Evolutionary conservation across 1,139 yeast species (phyloP).

Genomic region (Arxiozyma slooffiae): DNA sequence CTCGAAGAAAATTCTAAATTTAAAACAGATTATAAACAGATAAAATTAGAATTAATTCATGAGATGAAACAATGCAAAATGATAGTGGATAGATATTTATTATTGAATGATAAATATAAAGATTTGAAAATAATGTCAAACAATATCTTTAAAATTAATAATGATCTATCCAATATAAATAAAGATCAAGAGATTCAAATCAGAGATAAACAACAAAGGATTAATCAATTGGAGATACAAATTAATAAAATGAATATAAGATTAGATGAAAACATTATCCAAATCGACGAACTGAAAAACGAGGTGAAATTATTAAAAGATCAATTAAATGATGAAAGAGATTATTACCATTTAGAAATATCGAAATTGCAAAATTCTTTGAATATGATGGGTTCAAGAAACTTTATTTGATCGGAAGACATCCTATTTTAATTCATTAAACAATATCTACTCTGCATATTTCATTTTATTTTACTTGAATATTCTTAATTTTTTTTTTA

Average conservation of each 20-base stretch:
- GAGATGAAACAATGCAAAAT: constrained; percentile 30
- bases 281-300: constrained; percentile 1
- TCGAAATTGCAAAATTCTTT: neutral
- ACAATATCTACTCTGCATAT: neutral
- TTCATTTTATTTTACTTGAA: too few species aligned
- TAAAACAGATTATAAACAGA: constrained; percentile 29
- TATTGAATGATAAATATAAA: constrained; percentile 37
- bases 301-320: neutral
- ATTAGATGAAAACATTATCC: constrained; percentile 5
- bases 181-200: neutral
- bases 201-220: constrained; percentile 8
- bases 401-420: too few species aligned
- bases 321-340: neutral
- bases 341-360: too few species aligned
- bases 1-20: constrained; percentile 21
- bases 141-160: constrained; percentile 1
- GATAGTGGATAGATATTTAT: constrained; percentile 34
- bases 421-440: too few species aligned
- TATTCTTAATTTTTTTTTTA: neutral
- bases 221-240: constrained; percentile 8
- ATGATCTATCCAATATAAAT: constrained; percentile 9
- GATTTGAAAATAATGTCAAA: constrained; percentile 26
- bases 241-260: constrained; percentile 6
- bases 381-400: neutral
- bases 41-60: constrained; percentile 30